Percentiles rank a stretch among this genome's conserved stretches.
Evolutionary conservation across 2,329 filamentous ascomycete genomes (phyloP).

Genomic region (Tricladium varicosporioides): DNA sequence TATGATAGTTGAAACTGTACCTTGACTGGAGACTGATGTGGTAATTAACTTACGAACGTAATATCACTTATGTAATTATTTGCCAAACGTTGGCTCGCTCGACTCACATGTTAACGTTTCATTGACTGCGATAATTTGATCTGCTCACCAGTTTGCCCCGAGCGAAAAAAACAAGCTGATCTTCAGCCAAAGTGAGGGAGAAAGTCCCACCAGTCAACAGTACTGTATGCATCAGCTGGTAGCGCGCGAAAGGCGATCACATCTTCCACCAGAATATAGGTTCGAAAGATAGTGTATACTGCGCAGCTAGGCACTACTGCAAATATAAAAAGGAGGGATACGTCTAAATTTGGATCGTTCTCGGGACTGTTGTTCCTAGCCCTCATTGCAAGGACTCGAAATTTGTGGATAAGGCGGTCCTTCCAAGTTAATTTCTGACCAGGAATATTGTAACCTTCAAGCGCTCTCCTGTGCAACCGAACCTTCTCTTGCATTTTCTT

Average conservation of each 20-base stretch:
- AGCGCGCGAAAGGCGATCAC: conserved; percentile 2
- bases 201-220: conserved; percentile 6
- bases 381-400: not conserved
- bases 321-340: not conserved
- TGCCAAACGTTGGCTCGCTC: too few species aligned
- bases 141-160: too few species aligned
- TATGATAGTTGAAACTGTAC: too few species aligned
- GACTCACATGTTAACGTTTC: too few species aligned
- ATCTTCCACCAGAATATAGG: conserved; percentile 4
- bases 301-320: not conserved
- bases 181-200: conserved; percentile 21
- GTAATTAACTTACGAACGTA: too few species aligned
- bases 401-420: not conserved
- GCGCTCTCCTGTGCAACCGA: not conserved
- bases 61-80: too few species aligned
- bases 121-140: too few species aligned
- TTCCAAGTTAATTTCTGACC: not conserved
- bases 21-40: too few species aligned
- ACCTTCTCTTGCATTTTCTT: not conserved
- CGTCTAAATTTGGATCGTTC: not conserved
- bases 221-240: conserved; percentile 1
- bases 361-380: not conserved
- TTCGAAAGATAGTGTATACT: not conserved
- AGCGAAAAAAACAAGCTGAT: too few species aligned
- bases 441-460: not conserved